Percentiles rank a stretch among this genome's conserved stretches.
Conservation (phyloP, 2,329 filamentous ascomycete genomes). For the Phialophora chinensis region DNA sequence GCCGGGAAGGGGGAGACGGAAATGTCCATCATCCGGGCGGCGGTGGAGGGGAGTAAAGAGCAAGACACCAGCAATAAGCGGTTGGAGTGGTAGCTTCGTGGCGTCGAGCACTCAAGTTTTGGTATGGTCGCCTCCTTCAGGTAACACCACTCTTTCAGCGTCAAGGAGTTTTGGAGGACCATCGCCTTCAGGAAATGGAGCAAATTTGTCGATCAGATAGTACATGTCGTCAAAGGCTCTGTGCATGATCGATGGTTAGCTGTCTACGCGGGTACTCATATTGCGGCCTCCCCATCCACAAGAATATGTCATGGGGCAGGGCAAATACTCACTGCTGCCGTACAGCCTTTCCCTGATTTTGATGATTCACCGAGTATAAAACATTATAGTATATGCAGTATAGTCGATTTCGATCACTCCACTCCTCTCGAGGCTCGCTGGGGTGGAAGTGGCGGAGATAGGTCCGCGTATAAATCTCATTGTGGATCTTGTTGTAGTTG, state of each 20-base stretch:
- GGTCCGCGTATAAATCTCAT: constrained; percentile 19
- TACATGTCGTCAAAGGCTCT: constrained; percentile 41
- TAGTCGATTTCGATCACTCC: constrained; percentile 36
- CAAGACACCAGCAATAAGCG: constrained; percentile 1
- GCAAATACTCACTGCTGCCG: constrained; percentile 31
- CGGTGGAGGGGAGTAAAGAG: constrained; percentile 10
- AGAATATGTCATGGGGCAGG: too few relatives aligned
- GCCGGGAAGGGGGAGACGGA: neutral
- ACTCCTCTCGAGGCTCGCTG: constrained; percentile 34
- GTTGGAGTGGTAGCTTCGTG: constrained; percentile 19
- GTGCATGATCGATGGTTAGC: too few relatives aligned
- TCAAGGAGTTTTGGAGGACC: constrained; percentile 33
- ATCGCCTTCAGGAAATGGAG: constrained; percentile 36
- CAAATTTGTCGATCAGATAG: constrained; percentile 41
- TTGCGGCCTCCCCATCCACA: too few relatives aligned
- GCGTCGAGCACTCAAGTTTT: constrained; percentile 7
- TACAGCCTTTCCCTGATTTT: constrained; percentile 28
- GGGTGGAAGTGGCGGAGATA: constrained; percentile 30
- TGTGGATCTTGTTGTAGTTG: constrained; percentile 28
- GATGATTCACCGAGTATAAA: constrained; percentile 34
- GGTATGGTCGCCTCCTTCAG: constrained; percentile 35
- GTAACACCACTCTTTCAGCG: constrained; percentile 29
- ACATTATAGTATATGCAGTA: constrained; percentile 36
- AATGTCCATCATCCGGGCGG: constrained; percentile 9
- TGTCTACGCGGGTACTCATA: too few relatives aligned